Evolutionary conservation across 2,329 filamentous ascomycete species (phyloP).

Genomic region (Neurospora sp.): DNA sequence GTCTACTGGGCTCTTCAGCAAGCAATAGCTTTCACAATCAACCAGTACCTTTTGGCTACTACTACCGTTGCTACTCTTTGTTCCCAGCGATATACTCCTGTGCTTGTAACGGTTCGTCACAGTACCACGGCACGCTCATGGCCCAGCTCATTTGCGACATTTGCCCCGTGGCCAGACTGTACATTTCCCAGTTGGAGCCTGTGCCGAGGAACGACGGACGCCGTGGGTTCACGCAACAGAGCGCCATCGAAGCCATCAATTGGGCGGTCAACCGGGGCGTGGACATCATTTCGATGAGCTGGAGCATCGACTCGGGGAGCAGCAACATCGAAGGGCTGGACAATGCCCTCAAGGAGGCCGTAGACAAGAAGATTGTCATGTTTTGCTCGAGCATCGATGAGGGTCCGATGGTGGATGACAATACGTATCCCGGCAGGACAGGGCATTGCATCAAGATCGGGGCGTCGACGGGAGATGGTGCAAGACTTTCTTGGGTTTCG

Average conservation of each 20-base stretch:
- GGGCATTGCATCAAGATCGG: neutral
- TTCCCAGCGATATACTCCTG: too few species aligned
- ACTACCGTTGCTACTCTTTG: too few species aligned
- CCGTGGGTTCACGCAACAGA: neutral
- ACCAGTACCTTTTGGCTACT: too few species aligned
- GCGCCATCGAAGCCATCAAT: constrained; percentile 1
- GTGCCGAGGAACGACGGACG: neutral
- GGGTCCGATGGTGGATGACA: constrained; percentile 4
- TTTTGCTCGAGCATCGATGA: constrained; percentile 29
- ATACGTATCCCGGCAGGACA: neutral
- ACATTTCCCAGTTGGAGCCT: constrained; percentile 6
- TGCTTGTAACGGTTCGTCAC: too few species aligned
- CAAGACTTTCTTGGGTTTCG: neutral
- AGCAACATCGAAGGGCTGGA: constrained; percentile 17
- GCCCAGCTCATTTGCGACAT: constrained; percentile 20
- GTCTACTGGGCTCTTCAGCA: too few species aligned
- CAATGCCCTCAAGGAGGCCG: constrained; percentile 19
- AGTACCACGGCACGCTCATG: constrained; percentile 22
- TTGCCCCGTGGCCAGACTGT: constrained; percentile 16
- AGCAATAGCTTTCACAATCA: too few species aligned
- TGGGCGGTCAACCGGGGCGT: constrained; percentile 1
- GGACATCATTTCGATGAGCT: constrained; percentile 5
- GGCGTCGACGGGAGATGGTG: neutral
- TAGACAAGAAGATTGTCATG: constrained; percentile 23
- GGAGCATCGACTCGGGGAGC: constrained; percentile 5